Evolutionary conservation across 139 green algal species (phyloP), one percentile per base, ranked within the genome.

Genomic region (Mesostigma viride): DNA sequence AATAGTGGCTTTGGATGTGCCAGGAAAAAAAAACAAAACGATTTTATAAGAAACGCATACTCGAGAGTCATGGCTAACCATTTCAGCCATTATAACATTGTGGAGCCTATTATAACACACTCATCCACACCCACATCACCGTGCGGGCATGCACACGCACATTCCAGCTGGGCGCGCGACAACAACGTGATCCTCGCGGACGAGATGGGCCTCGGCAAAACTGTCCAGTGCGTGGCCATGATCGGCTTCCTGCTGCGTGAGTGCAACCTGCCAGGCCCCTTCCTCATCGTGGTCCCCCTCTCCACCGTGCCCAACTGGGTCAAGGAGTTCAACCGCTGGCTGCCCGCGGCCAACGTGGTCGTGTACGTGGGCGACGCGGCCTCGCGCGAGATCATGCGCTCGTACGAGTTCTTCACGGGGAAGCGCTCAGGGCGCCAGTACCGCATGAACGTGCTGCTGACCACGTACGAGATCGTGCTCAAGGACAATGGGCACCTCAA

Each of bases 131-230:
- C n/a, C n/a, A n/a, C n/a, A n/a, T n/a, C n/a, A n/a, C n/a, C n/a
- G n/a, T n/a, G n/a, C n/a, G n/a, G n/a, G n/a, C n/a, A n/a, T n/a
- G n/a, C n/a, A n/a, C n/a, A n/a, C n/a, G n/a, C n/a, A n/a, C n/a
- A n/a, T n/a, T 76, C 90, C 65, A 82, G 80, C 46, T 94, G 85
- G 77, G 46, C 68, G 30, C 67, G 82, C 1, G 81, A 87, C 56
- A 72, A 81, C 44, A 97, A 96, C 75, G 74, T 78, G 46, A 97
- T 97, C 56, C 80, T 97, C 69, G 91, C 92, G 0, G 91, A 96
- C 70, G 91, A 97, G 77, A 95, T 96, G 90, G 82, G 86, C 76
- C 3, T 81, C 8, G 77, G 76, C 33, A 94, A 94, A 73, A 94
- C 86, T 1, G 73, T 96, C 20, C 90, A 96, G 82, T 84, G 68